These are phyloP conservation scores for Sungouiozyma intestinalis DNA, from an alignment of 805 yeast species.

Conservation along the genomic window DNA sequence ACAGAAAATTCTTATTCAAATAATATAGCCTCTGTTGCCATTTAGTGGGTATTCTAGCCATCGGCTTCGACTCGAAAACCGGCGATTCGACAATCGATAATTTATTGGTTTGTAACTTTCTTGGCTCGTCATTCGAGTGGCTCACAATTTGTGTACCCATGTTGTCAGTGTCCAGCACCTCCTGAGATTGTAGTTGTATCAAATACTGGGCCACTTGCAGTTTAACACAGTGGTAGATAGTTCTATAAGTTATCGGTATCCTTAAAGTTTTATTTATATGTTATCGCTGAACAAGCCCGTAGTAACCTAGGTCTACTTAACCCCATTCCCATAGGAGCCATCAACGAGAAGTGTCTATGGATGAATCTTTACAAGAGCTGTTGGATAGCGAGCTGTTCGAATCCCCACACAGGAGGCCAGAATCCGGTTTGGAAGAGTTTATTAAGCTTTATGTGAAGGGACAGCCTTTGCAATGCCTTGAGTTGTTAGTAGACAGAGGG, in stretches of 20 bases:
- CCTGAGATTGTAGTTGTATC: no score
- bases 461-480: conserved; percentile 13
- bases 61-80: not conserved
- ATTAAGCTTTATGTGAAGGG: conserved; percentile 15
- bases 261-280: no score
- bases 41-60: not conserved
- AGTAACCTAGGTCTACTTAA: no score
- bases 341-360: no score
- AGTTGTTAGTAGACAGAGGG: conserved; percentile 12
- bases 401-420: not conserved
- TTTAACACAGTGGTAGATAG: no score
- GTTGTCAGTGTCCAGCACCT: no score
- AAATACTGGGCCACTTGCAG: no score
- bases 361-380: conserved; percentile 8
- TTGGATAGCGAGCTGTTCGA: conserved; percentile 13
- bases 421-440: conserved; percentile 9
- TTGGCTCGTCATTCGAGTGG: not conserved
- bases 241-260: not conserved
- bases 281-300: no score
- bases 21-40: not conserved
- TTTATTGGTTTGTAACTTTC: not conserved
- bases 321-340: no score
- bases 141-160: not conserved
- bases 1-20: conserved; percentile 6
- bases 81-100: not conserved